These are phyloP conservation scores for Agrostemma githago DNA, from an alignment of 148 eudicot genomes.

Conservation along the genomic window DNA sequence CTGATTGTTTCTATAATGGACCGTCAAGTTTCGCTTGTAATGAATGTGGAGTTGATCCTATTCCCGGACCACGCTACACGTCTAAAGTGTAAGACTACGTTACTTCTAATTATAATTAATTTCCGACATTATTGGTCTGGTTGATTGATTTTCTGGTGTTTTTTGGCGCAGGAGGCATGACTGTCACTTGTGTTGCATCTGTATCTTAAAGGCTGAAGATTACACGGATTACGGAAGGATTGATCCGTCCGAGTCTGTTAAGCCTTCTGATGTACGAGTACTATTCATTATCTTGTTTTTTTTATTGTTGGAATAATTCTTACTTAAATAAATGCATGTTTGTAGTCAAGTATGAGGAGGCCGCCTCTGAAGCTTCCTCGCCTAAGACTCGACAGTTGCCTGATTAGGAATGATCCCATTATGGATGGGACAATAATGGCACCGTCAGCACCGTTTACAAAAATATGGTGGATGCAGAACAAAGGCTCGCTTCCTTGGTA, in stretches of 20 bases:
- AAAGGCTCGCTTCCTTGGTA: slow-evolving; percentile 60
- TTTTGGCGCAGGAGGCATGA: slow-evolving; percentile 46
- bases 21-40: slow-evolving; percentile 62
- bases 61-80: slow-evolving; percentile 80
- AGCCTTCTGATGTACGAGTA: slow-evolving; percentile 20
- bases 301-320: slow-evolving; percentile 2
- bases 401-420: slow-evolving; percentile 59
- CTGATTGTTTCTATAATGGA: slow-evolving; percentile 18
- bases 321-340: neutral
- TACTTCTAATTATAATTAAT: neutral
- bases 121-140: neutral
- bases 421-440: slow-evolving; percentile 74
- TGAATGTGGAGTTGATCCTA: slow-evolving; percentile 76
- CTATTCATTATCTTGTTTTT: neutral
- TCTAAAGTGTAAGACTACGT: slow-evolving; percentile 48
- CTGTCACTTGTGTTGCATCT: slow-evolving; percentile 68
- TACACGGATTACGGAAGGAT: slow-evolving; percentile 52
- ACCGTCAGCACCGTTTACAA: slow-evolving; percentile 68
- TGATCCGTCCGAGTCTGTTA: slow-evolving; percentile 28
- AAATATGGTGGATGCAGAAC: slow-evolving; percentile 86
- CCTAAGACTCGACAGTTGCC: slow-evolving; percentile 57
- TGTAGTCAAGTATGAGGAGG: neutral
- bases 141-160: neutral
- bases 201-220: slow-evolving; percentile 52
- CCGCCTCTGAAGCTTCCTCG: slow-evolving; percentile 7